Evolutionary conservation across 208 protist species (phyloP).

Genomic region (Leishmania tropica): DNA sequence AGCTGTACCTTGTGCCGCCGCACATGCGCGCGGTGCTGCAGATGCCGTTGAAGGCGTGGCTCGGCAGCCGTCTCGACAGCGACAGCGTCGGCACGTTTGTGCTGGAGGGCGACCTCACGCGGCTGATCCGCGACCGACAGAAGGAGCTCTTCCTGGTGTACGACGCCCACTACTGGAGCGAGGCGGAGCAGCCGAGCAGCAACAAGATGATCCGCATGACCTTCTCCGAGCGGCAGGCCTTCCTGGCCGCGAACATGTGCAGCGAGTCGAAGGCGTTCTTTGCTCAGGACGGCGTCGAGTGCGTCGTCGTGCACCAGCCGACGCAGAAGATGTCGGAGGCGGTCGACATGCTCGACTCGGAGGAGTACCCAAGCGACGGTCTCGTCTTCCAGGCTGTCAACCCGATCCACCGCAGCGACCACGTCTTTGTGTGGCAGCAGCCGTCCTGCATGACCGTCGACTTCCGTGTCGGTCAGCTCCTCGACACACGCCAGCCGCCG

Average conservation of each 20-base stretch:
- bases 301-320: constrained; percentile 70
- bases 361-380: constrained; percentile 70
- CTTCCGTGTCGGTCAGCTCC: constrained; percentile 72
- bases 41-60: constrained; percentile 62
- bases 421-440: constrained; percentile 71
- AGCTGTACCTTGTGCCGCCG: constrained; percentile 76
- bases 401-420: constrained; percentile 50
- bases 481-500: constrained; percentile 14
- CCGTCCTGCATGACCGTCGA: constrained; percentile 70
- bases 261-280: constrained; percentile 53
- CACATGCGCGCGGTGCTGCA: constrained; percentile 79
- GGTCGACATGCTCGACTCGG: constrained; percentile 61
- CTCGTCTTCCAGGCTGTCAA: constrained; percentile 77
- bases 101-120: constrained; percentile 75
- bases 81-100: constrained; percentile 53
- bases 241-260: constrained; percentile 53
- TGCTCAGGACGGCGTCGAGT: constrained; percentile 39
- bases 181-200: constrained; percentile 33
- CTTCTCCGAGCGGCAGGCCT: constrained; percentile 62
- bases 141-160: constrained; percentile 79
- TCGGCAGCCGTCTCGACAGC: constrained; percentile 48
- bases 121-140: constrained; percentile 42
- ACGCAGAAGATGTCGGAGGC: constrained; percentile 50
- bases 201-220: constrained; percentile 68
- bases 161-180: constrained; percentile 82